These are phyloP conservation scores for Stygiomarasmius scandens DNA, from an alignment of 1,284 basidiomycete genomes.

Conservation along the genomic window DNA sequence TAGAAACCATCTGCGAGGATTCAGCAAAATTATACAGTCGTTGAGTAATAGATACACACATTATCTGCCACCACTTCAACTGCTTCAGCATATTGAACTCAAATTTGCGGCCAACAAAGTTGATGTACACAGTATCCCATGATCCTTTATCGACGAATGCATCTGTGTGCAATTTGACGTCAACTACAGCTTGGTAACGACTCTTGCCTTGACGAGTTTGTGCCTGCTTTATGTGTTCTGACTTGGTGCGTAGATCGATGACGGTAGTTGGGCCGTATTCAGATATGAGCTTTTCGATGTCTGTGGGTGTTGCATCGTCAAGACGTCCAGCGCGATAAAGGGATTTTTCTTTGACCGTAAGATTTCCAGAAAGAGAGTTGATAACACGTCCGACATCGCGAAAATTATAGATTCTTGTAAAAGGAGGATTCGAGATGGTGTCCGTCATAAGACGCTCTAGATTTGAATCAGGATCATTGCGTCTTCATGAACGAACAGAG, in stretches of 20 bases:
- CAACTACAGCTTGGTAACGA: background rate
- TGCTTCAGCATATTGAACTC: conserved; percentile 21
- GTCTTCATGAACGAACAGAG: too few relatives aligned
- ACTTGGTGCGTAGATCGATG: conserved; percentile 22
- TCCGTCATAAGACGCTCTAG: background rate
- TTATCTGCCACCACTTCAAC: conserved; percentile 19
- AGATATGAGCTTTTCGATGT: conserved; percentile 16
- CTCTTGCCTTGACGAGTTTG: background rate
- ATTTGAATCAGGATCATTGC: too few relatives aligned
- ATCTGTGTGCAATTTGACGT: background rate
- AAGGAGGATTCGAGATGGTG: conserved; percentile 15
- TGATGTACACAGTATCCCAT: conserved; percentile 21
- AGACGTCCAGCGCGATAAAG: conserved; percentile 23
- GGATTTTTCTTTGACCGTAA: conserved; percentile 16
- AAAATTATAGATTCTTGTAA: conserved; percentile 23
- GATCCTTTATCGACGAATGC: background rate
- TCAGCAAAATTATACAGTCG: background rate
- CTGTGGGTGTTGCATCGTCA: conserved; percentile 19
- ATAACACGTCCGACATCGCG: conserved; percentile 22
- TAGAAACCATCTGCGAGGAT: conserved; percentile 18
- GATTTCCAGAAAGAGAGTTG: conserved; percentile 5
- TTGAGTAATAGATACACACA: conserved; percentile 11
- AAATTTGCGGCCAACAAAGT: conserved; percentile 19
- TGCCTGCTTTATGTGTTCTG: conserved; percentile 20
- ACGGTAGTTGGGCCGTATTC: conserved; percentile 19